Base-by-base conservation (phyloP, 192 early-diverging fungal genomes). In the Thoreauomyces humboldtii region DNA sequence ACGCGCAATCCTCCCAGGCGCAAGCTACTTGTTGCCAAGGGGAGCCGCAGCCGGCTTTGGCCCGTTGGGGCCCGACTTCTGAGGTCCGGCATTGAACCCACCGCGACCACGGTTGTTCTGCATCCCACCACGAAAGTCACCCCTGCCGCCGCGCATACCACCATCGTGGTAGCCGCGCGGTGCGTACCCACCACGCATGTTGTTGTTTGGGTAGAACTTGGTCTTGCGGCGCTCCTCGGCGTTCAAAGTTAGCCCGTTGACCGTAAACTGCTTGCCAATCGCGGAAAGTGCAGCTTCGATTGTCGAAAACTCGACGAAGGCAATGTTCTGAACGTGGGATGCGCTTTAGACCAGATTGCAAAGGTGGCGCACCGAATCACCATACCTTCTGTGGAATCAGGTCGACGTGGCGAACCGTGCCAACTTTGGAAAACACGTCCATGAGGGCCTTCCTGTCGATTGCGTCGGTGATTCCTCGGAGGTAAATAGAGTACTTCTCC, bases 301-400 rank as follows among this genome's bases (percentile, higher is more conserved):
- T 12, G 79, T 75, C 32, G 71, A 69, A 69, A 91, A 93, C 63
- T 92, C 88, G 25, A 90, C 84, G 69, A 89, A 87, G 1, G 84
- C 87, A 32, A 80, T 72, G 7, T 57, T 59, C 73, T 75, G 61
- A n/a, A n/a, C n/a, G n/a, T 37, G 37, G 21, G 3, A 15, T 45
- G 32, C 45, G 33, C 21, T 14, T 59, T 42, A 11, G 9, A 17
- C 7, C 38, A 41, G n/a, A n/a, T n/a, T n/a, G n/a, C n/a, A n/a
- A n/a, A n/a, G n/a, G n/a, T n/a, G n/a, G n/a, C n/a, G n/a, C n/a
- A n/a, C n/a, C n/a, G n/a, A n/a, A n/a, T n/a, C n/a, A n/a, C n/a
- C n/a, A n/a, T 63, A 78, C 79, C 73, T 84, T 87, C 41, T 74
- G 61, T 3, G 53, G 38, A 31, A 67, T 67, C 37, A 84, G 80